Conservation (phyloP, 108 stramenopile genomes). For the Nannochloropsis oceanica region DNA sequence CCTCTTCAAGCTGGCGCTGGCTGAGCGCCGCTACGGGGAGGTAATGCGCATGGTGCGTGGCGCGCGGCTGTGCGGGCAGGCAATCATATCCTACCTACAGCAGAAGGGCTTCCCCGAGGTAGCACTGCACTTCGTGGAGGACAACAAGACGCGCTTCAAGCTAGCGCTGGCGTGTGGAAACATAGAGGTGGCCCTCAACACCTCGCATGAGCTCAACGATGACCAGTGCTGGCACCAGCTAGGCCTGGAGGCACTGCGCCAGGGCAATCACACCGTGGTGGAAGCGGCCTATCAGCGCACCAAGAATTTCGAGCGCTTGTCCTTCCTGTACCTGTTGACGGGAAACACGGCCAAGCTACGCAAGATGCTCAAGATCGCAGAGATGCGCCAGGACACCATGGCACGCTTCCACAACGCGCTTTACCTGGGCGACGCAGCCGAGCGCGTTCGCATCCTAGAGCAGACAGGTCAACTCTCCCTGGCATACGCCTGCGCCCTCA, state of each 20-base stretch:
- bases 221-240: constrained; percentile 82
- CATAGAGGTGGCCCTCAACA: constrained; percentile 91
- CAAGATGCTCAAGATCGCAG: constrained; percentile 92
- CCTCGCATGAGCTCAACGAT: constrained; percentile 67
- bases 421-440: constrained; percentile 75
- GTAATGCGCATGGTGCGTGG: constrained; percentile 95
- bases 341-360: constrained; percentile 81
- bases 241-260: constrained; percentile 80
- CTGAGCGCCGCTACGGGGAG: constrained; percentile 57
- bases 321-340: constrained; percentile 89
- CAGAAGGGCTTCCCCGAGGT: constrained; percentile 96
- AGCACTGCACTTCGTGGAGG: constrained; percentile 93
- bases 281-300: constrained; percentile 96
- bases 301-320: constrained; percentile 89
- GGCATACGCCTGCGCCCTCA: constrained; percentile 73
- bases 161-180: constrained; percentile 95
- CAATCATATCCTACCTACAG: constrained; percentile 92
- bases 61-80: constrained; percentile 79
- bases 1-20: constrained; percentile 55
- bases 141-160: constrained; percentile 81
- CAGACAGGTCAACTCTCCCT: constrained; percentile 76
- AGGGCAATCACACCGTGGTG: constrained; percentile 92
- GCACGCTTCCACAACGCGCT: constrained; percentile 92
- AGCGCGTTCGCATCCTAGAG: constrained; percentile 81
- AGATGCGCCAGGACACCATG: constrained; percentile 88